Evolutionary conservation across 1,284 basidiomycete species (phyloP).

Genomic region (Pascua guehoae): DNA sequence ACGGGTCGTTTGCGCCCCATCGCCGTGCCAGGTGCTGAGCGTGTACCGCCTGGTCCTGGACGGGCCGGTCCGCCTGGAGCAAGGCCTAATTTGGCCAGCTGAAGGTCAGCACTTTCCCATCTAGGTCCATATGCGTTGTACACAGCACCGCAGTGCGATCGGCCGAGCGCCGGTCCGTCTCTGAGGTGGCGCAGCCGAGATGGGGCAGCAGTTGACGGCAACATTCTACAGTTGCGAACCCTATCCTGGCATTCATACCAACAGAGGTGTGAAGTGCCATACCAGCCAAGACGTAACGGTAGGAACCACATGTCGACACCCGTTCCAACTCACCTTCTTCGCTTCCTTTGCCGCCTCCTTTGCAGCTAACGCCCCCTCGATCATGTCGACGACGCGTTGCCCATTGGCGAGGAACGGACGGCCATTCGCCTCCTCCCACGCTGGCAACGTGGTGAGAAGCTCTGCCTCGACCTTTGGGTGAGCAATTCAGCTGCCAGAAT

Average conservation of each 20-base stretch:
- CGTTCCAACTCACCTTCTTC: constrained; percentile 50
- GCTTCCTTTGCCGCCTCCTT: constrained; percentile 71
- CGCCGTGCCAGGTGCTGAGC: constrained; percentile 1
- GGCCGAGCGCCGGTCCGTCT: too few relatives aligned
- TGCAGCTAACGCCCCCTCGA: constrained; percentile 64
- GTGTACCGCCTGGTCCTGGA: constrained; percentile 6
- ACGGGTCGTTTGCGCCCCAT: too few relatives aligned
- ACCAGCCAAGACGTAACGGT: too few relatives aligned
- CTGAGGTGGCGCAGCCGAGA: too few relatives aligned
- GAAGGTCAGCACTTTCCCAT: constrained; percentile 2
- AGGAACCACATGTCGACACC: too few relatives aligned
- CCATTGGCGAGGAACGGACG: constrained; percentile 82
- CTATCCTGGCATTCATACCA: too few relatives aligned
- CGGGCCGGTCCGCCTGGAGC: constrained; percentile 16
- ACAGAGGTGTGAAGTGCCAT: too few relatives aligned
- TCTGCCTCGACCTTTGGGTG: constrained; percentile 75
- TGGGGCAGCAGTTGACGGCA: too few relatives aligned
- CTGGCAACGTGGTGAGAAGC: constrained; percentile 69
- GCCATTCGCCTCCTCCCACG: constrained; percentile 79
- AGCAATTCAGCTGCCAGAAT: not conserved
- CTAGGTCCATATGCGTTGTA: too few relatives aligned
- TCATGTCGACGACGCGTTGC: constrained; percentile 71
- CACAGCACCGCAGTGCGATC: too few relatives aligned
- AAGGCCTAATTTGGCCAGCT: constrained; percentile 27
- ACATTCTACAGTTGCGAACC: too few relatives aligned